Evolutionary conservation across 495 filamentous ascomycete genomes (phyloP), one percentile per base, ranked within the genome.

Genomic region (Tuber brumale): DNA sequence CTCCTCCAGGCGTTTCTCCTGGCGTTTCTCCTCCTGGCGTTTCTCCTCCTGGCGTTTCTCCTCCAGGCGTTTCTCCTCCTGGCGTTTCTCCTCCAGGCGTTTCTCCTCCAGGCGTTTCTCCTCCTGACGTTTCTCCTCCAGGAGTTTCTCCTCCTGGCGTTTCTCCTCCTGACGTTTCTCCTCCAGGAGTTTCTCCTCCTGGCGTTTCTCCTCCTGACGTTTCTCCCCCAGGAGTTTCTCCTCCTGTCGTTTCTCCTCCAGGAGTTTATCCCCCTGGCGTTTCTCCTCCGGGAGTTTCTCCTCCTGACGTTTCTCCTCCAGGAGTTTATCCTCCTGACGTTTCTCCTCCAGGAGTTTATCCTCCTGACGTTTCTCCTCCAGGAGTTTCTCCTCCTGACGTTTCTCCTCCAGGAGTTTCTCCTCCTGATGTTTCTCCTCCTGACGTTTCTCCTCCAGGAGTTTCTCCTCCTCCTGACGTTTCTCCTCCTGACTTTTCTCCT

Each of bases 11-110:
- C 18, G 66, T 31, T 27, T 57, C 44, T 74, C 39, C n/a, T 35
- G 31, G 8, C 46, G 66, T 14, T 27, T 5, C 14, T 31, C 31
- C 51, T 48, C 41, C 16, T 46, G 42, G 4, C 37, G 70, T 14
- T 79, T 76, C 42, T 70, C 75, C 42, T 70, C 77, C 16, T 51
- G 16, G 42, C 42, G 31, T 46, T 76, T 43, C n/a, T 61, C 16
- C n/a, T 79, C 61, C 41, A 41, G 57, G 48, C n/a, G 57, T 35
- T 45, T n/a, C 39, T 79, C 37, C 69, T 74, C 76, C 35, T 46
- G 35, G 69, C 35, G 72, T 19, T 51, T 5, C 14, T 70, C 51
- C 45, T 77, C 75, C 37, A 51, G 27, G 51, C 23, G 27, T 41
- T 70, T 19, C 48, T 69, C 45, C 46, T 76, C 72, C 44, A 16